Conservation (phyloP, 345 rosid species). For the Euphorbia pulcherrima region DNA sequence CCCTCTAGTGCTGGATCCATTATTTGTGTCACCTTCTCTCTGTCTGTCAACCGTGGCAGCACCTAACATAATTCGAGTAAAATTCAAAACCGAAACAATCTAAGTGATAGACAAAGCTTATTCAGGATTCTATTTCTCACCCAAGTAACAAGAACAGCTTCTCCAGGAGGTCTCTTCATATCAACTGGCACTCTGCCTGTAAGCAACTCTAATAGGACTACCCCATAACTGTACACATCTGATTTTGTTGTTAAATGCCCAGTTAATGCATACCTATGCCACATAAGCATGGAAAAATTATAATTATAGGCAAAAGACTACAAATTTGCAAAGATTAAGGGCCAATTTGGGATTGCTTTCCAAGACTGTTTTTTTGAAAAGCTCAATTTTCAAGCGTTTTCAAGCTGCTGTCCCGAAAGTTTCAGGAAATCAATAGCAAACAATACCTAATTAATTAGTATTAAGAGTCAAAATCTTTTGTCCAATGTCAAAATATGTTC, state of each 20-base stretch:
- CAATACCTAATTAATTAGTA: too few relatives aligned
- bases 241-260: conserved; percentile 94
- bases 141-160: conserved; percentile 87
- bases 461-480: too few relatives aligned
- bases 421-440: too few relatives aligned
- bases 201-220: conserved; percentile 83
- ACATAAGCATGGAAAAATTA: conserved; percentile 3
- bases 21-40: conserved; percentile 75
- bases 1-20: conserved; percentile 84
- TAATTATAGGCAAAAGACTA: background rate
- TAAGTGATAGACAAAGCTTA: too few relatives aligned
- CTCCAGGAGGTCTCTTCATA: conserved; percentile 72
- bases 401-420: too few relatives aligned
- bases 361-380: too few relatives aligned
- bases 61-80: conserved; percentile 37
- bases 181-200: conserved; percentile 88
- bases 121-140: conserved; percentile 27
- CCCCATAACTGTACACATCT: conserved; percentile 89
- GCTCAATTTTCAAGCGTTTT: too few relatives aligned
- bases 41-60: conserved; percentile 64
- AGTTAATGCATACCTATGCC: conserved; percentile 75
- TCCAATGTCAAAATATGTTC: too few relatives aligned
- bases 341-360: too few relatives aligned
- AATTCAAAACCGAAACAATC: background rate
- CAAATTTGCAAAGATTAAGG: background rate